phyloP scores from a whole-genome alignment of 2,329 filamentous ascomycete species.

The Penicillium sp. region DNA sequence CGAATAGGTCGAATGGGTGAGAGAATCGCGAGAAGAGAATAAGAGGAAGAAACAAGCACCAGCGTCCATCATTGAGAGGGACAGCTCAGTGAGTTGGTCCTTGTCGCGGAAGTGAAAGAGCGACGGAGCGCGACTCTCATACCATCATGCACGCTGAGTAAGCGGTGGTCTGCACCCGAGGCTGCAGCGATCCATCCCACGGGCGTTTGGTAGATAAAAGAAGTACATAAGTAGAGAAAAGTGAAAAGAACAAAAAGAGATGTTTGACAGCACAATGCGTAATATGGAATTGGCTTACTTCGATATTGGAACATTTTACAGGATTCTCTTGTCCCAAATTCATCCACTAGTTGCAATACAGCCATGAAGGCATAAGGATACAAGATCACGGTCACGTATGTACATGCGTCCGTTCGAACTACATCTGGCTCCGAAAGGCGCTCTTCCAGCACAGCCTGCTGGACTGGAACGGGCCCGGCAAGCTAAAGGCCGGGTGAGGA shows the following conservation, averaged over 20 bases:
- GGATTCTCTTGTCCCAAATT: neutral
- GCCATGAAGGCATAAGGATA: constrained; percentile 14
- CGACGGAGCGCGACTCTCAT: constrained; percentile 5
- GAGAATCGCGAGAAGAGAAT: neutral
- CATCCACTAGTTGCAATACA: neutral
- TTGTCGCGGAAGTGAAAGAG: constrained; percentile 9
- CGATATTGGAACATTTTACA: no score
- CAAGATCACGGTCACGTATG: constrained; percentile 20
- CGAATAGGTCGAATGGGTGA: neutral
- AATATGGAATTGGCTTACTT: no score
- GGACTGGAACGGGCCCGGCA: constrained; percentile 12
- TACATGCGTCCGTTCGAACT: constrained; percentile 22
- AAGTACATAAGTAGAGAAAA: no score
- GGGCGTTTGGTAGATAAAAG: no score
- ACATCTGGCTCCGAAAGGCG: constrained; percentile 6
- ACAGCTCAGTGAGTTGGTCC: constrained; percentile 5
- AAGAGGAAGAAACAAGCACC: neutral
- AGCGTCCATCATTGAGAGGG: constrained; percentile 22
- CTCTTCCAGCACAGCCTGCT: constrained; percentile 21
- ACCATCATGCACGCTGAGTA: constrained; percentile 8
- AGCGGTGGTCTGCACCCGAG: neutral
- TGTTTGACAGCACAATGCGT: no score
- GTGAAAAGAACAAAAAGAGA: no score
- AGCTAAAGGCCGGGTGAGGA: neutral
- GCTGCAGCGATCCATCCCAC: neutral